Conservation (phyloP, 163 green algal genomes). For the Chloromonas sp. region DNA sequence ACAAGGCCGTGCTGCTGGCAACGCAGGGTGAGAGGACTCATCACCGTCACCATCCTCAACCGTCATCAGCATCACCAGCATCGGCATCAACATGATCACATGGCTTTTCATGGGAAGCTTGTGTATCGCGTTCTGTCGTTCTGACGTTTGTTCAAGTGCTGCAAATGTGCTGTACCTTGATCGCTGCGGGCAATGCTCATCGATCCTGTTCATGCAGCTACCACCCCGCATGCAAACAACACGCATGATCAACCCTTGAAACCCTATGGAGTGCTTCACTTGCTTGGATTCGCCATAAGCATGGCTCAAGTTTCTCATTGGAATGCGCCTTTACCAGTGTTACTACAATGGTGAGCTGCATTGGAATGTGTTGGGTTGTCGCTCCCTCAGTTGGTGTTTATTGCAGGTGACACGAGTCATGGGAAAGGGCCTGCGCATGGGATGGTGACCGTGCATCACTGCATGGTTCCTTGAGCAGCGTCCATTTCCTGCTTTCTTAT, state of each 20-base stretch:
- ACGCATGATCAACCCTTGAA: no score
- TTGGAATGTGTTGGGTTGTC: no score
- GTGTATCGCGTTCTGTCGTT: background rate
- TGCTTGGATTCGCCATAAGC: no score
- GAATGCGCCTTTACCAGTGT: no score
- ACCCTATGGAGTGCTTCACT: no score
- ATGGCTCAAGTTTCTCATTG: no score
- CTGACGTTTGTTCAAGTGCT: background rate
- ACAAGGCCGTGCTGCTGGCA: background rate
- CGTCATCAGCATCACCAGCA: background rate
- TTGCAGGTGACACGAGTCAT: background rate
- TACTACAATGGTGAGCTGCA: no score
- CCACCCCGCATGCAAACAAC: no score
- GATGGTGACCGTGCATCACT: background rate
- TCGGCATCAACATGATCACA: background rate
- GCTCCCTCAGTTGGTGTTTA: background rate
- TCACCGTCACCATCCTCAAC: background rate
- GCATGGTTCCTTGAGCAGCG: background rate
- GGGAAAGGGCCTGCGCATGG: background rate
- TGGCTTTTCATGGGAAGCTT: background rate
- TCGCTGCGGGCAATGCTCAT: no score
- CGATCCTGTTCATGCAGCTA: no score
- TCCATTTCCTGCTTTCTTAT: background rate
- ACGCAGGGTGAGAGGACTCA: background rate
- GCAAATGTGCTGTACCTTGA: no score